Evolutionary conservation across 768 basidiomycete genomes (phyloP), one percentile per base, ranked within the genome.

Genomic region (Lentinula sp.): DNA sequence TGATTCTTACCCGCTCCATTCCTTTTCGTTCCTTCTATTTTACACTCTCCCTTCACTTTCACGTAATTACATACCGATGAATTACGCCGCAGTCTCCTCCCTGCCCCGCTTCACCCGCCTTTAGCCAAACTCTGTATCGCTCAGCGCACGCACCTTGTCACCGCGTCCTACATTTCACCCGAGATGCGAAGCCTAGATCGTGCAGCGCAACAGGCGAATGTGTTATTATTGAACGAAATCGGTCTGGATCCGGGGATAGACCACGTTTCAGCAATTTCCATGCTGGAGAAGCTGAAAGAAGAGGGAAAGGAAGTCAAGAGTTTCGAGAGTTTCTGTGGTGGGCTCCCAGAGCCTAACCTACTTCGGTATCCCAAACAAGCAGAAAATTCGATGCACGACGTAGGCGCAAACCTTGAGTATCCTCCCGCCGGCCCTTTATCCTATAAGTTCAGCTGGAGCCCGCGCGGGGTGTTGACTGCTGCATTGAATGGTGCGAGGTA

Each of bases 371-470:
- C 20, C 72, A 18, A 37, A 2, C 18, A 51, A 0, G 39, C 77
- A 63, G 15, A 23, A 6, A 9, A 3, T 12, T 12, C 5, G 2
- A 23, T 6, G 28, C 28, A 28, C 28, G 8, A 9, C 6, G 1
- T 3, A 6, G 15, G 33, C 23, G 18, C 36, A 39, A 18, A 16
- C 16, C 23, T 15, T 7, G 48, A 13, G 0, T 52, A 60, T 15
- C 33, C 33, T 12, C 33, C 45, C 20, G 57, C 45, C 3, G 84
- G 88, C 15, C 93, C 93, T 1, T 74, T 95, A 9, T 81, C 87
- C n/a, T 95, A 96, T 68, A 96, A 95, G 69, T 94, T 94, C 69
- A 92, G 93, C 65, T 98, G 95, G 95, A 90, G 86, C 53, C 94
- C 95, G 0, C 79, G 86, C 61, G 95, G 93, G 5, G 94, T 96